Evolutionary conservation across 768 basidiomycete genomes (phyloP).

Genomic region (Boletus tylopilopsis): DNA sequence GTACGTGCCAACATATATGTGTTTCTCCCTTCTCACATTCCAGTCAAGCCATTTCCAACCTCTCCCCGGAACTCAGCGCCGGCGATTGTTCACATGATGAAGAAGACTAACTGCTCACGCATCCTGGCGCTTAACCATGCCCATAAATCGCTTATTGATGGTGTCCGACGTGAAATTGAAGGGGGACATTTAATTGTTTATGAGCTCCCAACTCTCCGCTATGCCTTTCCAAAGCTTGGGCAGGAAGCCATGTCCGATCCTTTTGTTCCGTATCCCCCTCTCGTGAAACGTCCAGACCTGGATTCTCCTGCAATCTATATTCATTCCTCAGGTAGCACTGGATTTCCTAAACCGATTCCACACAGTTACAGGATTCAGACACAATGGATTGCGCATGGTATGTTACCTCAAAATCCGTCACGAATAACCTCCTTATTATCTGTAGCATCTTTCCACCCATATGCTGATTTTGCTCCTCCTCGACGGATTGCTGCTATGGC

Average conservation of each 20-base stretch:
- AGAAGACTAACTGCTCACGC: slow-evolving; percentile 16
- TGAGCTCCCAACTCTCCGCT: slow-evolving; percentile 17
- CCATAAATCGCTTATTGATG: slow-evolving; percentile 15
- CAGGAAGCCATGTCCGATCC: slow-evolving; percentile 22
- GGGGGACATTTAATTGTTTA: slow-evolving; percentile 5
- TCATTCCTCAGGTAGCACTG: slow-evolving; percentile 50
- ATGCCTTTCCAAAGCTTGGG: slow-evolving; percentile 42
- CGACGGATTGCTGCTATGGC: slow-evolving; percentile 22
- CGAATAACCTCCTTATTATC: not conserved
- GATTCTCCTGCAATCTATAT: slow-evolving; percentile 42
- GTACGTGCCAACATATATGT: slow-evolving; percentile 28
- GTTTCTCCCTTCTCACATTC: slow-evolving; percentile 18
- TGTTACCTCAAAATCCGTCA: slow-evolving; percentile 1
- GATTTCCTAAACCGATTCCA: slow-evolving; percentile 45
- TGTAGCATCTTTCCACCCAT: slow-evolving; percentile 3
- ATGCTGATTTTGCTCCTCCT: slow-evolving; percentile 8
- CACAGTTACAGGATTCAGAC: slow-evolving; percentile 32
- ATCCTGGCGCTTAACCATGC: slow-evolving; percentile 18
- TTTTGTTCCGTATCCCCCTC: slow-evolving; percentile 17
- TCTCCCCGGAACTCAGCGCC: slow-evolving; percentile 41
- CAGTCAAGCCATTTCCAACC: slow-evolving; percentile 33
- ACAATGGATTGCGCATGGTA: slow-evolving; percentile 36
- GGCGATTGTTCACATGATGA: slow-evolving; percentile 31
- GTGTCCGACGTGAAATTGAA: not conserved
- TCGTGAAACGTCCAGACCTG: slow-evolving; percentile 13